Base-by-base conservation (phyloP, 192 early-diverging fungal species). In the Coemansia sp. region DNA sequence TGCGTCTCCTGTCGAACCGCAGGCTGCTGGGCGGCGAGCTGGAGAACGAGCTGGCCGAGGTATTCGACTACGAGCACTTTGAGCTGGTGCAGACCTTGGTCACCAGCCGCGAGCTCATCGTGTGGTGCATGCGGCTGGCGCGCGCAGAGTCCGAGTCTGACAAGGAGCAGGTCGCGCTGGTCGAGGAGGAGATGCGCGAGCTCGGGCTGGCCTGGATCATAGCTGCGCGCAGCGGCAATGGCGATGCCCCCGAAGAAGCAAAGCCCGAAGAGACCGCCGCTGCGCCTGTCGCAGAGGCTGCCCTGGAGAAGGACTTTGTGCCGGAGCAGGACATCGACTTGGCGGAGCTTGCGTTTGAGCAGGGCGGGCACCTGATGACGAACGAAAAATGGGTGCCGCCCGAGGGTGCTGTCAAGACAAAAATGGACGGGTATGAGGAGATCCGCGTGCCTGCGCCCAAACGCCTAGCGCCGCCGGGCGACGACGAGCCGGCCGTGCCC, bases 41-140 rank as follows among this genome's bases (percentile, higher is more conserved):
- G 59, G 98, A 99, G 87, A 98, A 99, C 83, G 92, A 93, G 68
- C 83, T 99, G 67, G 95, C 98, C 85, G 91, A 86, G n/a, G 79
- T 97, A 46, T 98, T 98, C 68, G 96, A 99, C 42, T 98, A 93
- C 67, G 93, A 93, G 63, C 93, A 98, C 64, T 99, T 98, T 81
- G 96, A 95, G 59, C 77, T 96, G 6, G 96, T 99, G 60, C 93
- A 94, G 72, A 73, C 91, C 34, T 78, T 99, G 56, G 96, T 92
- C 8, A 85, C 84, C 51, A 97, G 98, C 78, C 85, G 93, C 3
- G 96, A 97, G 29, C 69, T 90, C 19, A 92, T 99, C 33, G 89
- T 93, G 13, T 98, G 94, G 94, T 90, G 95, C 74, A 96, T 95
- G 27, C 83, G 87, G 57, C 84, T 98, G 42, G 93, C 94, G 13